Percentiles rank a stretch among this genome's conserved stretches.
phyloP scores from a whole-genome alignment of 768 basidiomycete species.

The Kwoniella shandongensis region DNA sequence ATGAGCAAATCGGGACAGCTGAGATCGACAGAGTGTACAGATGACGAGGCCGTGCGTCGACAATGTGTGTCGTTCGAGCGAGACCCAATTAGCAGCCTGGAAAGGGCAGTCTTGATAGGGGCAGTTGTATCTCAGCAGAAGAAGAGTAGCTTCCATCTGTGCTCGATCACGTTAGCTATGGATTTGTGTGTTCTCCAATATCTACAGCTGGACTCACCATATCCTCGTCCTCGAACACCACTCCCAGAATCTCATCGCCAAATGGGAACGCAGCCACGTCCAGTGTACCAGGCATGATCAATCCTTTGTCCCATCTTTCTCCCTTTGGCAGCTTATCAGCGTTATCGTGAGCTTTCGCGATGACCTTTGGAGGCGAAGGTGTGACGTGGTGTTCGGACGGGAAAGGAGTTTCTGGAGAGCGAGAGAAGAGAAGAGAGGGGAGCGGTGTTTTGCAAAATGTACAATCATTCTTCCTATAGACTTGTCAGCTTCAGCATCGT shows the following conservation, averaged over 20 bases:
- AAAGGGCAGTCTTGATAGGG: conserved; percentile 80
- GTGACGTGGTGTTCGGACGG: conserved; percentile 36
- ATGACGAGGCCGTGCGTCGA: conserved; percentile 72
- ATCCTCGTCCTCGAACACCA: conserved; percentile 83
- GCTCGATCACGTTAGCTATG: too few relatives aligned
- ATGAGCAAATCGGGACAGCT: conserved; percentile 93
- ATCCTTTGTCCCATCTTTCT: conserved; percentile 35
- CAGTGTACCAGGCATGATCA: conserved; percentile 43
- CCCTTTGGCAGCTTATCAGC: conserved; percentile 39
- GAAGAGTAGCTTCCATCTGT: conserved; percentile 85
- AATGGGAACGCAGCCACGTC: conserved; percentile 40
- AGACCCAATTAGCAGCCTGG: conserved; percentile 82
- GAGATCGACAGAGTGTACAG: conserved; percentile 84
- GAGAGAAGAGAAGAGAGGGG: conserved; percentile 45
- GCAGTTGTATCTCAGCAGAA: conserved; percentile 92
- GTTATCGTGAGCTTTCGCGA: conserved; percentile 34
- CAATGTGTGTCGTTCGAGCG: conserved; percentile 80
- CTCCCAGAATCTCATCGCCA: conserved; percentile 59
- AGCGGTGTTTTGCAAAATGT: conserved; percentile 79
- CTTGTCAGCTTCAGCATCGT: conserved; percentile 10
- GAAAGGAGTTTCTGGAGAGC: conserved; percentile 43
- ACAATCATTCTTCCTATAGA: conserved; percentile 68
- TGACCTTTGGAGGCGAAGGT: conserved; percentile 32
- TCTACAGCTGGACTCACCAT: conserved; percentile 41
- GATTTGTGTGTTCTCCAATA: not conserved